A percentile compares a stretch with the other conserved stretches of the same genome.
Conservation (phyloP, 2,329 filamentous ascomycete species). For the Phialophora macrospora region DNA sequence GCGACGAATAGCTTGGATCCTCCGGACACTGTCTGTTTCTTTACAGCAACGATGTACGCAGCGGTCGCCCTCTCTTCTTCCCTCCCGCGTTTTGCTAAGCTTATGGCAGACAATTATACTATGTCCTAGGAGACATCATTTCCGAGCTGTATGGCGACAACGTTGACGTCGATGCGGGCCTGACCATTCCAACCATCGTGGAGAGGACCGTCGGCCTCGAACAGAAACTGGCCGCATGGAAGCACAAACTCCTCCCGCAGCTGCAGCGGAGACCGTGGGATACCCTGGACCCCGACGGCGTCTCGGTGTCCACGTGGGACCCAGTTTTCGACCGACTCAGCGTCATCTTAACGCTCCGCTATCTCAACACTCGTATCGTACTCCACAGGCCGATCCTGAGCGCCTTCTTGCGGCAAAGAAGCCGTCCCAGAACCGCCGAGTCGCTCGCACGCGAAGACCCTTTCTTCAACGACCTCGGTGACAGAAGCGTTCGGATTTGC, state of each 20-base stretch:
- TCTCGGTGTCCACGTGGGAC: conserved; percentile 28
- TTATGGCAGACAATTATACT: conserved; percentile 27
- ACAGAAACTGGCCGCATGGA: conserved; percentile 29
- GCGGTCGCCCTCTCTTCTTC: background rate
- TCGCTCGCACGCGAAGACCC: conserved; percentile 23
- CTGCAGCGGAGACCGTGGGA: conserved; percentile 32
- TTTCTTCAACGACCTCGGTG: conserved; percentile 30
- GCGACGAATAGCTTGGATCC: conserved; percentile 24
- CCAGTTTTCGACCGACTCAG: conserved; percentile 32
- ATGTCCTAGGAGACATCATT: conserved; percentile 30
- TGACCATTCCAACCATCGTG: conserved; percentile 29
- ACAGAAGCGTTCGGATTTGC: conserved; percentile 40
- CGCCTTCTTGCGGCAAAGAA: conserved; percentile 28
- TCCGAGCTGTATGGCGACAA: conserved; percentile 32
- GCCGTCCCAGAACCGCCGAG: conserved; percentile 8
- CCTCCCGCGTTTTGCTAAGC: background rate
- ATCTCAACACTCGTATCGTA: conserved; percentile 33
- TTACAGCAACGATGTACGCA: conserved; percentile 32
- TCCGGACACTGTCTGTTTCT: conserved; percentile 33
- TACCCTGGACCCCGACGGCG: conserved; percentile 21
- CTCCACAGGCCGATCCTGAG: conserved; percentile 32
- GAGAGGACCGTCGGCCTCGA: conserved; percentile 30
- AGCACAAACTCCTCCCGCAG: conserved; percentile 25
- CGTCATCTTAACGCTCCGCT: conserved; percentile 32
- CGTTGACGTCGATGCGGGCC: conserved; percentile 27